A percentile compares a stretch with the other conserved stretches of the same genome.
Evolutionary conservation across 768 basidiomycete species (phyloP).

Genomic region (Mycena albidolilacea): DNA sequence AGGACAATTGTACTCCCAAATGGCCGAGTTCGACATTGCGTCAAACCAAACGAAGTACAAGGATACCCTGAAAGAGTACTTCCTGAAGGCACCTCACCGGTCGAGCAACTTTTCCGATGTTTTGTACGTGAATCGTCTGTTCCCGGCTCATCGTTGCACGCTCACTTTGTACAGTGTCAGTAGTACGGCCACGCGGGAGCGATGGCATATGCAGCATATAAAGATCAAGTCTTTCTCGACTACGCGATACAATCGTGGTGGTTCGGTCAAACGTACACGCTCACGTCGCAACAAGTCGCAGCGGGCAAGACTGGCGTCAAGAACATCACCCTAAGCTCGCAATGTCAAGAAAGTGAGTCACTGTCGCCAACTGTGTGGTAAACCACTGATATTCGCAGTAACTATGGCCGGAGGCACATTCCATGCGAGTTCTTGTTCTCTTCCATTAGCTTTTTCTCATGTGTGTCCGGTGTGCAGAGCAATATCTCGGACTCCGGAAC

Average conservation of each 20-base stretch:
- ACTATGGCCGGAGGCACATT: neutral
- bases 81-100: neutral
- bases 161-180: neutral
- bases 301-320: neutral
- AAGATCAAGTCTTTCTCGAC: neutral
- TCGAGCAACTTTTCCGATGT: neutral
- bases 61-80: neutral
- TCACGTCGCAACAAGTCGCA: neutral
- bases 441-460: neutral
- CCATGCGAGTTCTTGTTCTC: neutral
- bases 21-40: neutral
- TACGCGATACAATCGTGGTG: neutral
- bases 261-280: neutral
- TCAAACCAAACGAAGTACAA: neutral
- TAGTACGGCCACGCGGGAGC: neutral
- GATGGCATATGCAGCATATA: neutral
- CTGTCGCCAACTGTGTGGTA: neutral
- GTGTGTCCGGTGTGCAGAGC: neutral
- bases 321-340: neutral
- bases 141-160: neutral
- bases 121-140: neutral
- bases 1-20: neutral
- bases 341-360: neutral
- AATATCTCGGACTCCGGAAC: neutral
- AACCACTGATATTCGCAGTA: neutral